Evolutionary conservation across 441 rosid species (phyloP).

Genomic region (Viola pubescens): DNA sequence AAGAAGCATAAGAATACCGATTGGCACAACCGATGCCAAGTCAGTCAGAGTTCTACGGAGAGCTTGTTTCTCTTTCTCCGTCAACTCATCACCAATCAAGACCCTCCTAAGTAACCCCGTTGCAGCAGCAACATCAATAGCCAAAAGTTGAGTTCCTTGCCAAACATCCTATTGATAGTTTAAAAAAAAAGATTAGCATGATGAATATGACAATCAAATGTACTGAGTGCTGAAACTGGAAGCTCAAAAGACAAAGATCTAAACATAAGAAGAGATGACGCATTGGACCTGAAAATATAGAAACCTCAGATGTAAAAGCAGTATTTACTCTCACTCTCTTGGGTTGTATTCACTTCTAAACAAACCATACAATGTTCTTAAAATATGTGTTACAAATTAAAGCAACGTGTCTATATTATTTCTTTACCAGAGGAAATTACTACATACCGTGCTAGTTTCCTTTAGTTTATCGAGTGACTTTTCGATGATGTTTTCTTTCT

Average conservation of each 20-base stretch:
- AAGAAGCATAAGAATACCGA: conserved; percentile 93
- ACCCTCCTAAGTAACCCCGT: conserved; percentile 64
- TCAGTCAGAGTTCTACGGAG: conserved; percentile 82
- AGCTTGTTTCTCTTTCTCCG: conserved; percentile 82
- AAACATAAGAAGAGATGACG: no score
- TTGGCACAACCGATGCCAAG: conserved; percentile 90
- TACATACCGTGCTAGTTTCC: conserved; percentile 75
- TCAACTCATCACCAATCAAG: conserved; percentile 78
- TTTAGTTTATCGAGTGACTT: conserved; percentile 79
- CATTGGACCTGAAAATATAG: no score
- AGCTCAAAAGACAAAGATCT: neutral
- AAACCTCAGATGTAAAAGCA: no score
- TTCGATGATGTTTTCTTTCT: conserved; percentile 63
- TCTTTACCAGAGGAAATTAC: conserved; percentile 3
- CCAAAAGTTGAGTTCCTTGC: conserved; percentile 98
- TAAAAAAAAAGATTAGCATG: neutral
- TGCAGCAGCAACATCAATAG: conserved; percentile 84
- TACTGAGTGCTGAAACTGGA: conserved; percentile 11
- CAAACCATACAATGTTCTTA: no score
- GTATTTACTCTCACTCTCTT: no score
- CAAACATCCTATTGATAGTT: conserved; percentile 68
- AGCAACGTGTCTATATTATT: neutral
- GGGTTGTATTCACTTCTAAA: neutral
- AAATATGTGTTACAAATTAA: no score
- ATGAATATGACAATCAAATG: conserved; percentile 6